Base-by-base conservation (phyloP, 1,284 basidiomycete species). In the Cystobasidium slooffiae region DNA sequence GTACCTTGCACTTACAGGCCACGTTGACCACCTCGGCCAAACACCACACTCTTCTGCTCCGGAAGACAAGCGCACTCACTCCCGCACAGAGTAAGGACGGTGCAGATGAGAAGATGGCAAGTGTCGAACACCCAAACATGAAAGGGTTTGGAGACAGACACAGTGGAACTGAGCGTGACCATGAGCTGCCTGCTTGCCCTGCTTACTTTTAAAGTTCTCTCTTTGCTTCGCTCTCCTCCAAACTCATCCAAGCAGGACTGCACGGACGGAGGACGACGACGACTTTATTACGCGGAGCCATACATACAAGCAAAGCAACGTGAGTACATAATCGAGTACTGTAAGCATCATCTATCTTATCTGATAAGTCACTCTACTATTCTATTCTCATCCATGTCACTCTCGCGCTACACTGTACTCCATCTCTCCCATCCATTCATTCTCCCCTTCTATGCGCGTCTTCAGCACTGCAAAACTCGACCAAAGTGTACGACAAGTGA, bases 401-500 rank as follows among this genome's bases (percentile, higher is more conserved):
- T 63, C 61, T 6, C 20, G 24, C 18, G 12, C 20, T 24, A 18
- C 14, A 7, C 39, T 44, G 59, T 9, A 8, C 59, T 43, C 39
- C 31, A 56, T 62, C 61, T 31, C 20, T 41, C 61, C 61, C 9
- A 1, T 3, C 22, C 22, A 10, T 20, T 49, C 44, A 39, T 31
- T 31, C 31, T 31, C 61, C 59, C 10, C 6, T 41, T 31, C 41
- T 24, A 43, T 41, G 37, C 56, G 20, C 18, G 37, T 18, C 53
- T 3, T 12, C 10, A 14, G 24, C 22, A 56, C n/a, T 6, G 22
- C 10, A 12, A 63, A 49, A 63, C 61, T 51, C 61, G 47, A 47
- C 61, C 61, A 63, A 46, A 63, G 61, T 51, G 61, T 63, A 41
- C 20, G 61, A 63, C 61, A 63, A 51, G 61, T 31, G 44, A 49